Evolutionary conservation across 805 yeast genomes (phyloP).

Genomic region (Deakozyma indianensis): DNA sequence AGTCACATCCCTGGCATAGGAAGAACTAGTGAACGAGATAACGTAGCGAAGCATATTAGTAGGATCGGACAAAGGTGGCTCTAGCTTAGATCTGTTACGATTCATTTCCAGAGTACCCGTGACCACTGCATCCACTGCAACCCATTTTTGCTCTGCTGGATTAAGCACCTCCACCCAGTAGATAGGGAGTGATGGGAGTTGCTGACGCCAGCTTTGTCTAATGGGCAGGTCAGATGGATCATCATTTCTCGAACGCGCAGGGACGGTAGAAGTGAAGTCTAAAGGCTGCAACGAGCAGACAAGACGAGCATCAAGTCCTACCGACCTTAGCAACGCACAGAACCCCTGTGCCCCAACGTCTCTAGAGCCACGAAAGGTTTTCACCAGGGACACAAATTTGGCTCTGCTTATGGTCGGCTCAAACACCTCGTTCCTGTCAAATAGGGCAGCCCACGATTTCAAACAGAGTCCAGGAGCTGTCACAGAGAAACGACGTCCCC

Average conservation of each 20-base stretch:
- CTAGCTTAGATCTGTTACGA: slow-evolving; percentile 41
- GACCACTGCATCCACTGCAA: slow-evolving; percentile 73
- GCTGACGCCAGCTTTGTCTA: background rate
- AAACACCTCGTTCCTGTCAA: slow-evolving; percentile 10
- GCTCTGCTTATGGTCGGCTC: slow-evolving; percentile 19
- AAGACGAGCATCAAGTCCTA: slow-evolving; percentile 58
- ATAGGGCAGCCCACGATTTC: slow-evolving; percentile 36
- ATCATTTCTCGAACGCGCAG: slow-evolving; percentile 9
- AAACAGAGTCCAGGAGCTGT: slow-evolving; percentile 25
- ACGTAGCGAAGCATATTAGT: slow-evolving; percentile 57
- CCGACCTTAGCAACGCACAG: slow-evolving; percentile 56
- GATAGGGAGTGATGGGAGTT: slow-evolving; percentile 38
- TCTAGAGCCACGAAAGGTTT: slow-evolving; percentile 46
- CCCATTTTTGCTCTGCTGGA: slow-evolving; percentile 52
- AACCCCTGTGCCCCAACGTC: slow-evolving; percentile 83
- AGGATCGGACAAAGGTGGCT: slow-evolving; percentile 53
- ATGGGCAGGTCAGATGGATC: slow-evolving; percentile 9
- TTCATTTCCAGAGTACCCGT: slow-evolving; percentile 49
- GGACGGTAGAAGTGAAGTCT: slow-evolving; percentile 41
- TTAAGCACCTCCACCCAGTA: slow-evolving; percentile 97
- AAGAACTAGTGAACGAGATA: slow-evolving; percentile 55
- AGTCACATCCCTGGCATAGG: slow-evolving; percentile 69
- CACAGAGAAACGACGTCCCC: slow-evolving; percentile 42
- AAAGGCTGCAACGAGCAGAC: slow-evolving; percentile 84
- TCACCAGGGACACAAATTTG: slow-evolving; percentile 31